Base-by-base conservation (phyloP, 345 rosid genomes). In the Eucalyptus rudis region DNA sequence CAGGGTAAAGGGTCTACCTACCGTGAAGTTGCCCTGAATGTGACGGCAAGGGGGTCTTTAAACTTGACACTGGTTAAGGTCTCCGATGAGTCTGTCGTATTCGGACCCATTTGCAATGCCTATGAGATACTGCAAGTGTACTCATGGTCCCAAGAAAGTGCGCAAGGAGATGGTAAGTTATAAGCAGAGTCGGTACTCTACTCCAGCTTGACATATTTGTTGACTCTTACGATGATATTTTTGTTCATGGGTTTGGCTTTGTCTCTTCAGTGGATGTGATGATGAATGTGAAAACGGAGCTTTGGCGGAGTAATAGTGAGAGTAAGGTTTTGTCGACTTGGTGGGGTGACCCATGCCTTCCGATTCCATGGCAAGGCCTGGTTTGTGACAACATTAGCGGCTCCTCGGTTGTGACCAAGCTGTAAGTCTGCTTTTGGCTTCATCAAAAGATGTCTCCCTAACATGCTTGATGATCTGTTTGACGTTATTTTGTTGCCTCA, bases 301-400 rank as follows among this genome's bases (percentile, higher is more conserved):
- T 95, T 88, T 54, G 89, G 91, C 33, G 2, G 58, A 40, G 56
- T 16, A 94, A 95, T 90, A 45, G 89, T 40, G 89, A 87, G 4
- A 92, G 66, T 54, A 24, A 29, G 88, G 22, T 90, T 86, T 86
- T 92, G 89, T 90, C 91, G 45, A 89, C 86, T 87, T 95, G 97
- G 96, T 94, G 93, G n/a, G 97, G 97, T 17, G 96, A 95, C 85
- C 97, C 97, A n/a, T 95, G 97, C 56, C 92, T 90, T 86, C 96
- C 95, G 33, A 79, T 51, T 89, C 66, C 89, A 12, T 94, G 97
- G 97, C 52, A 90, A 86, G 96, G 95, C 83, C 89, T 95, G 89
- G 76, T n/a, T 64, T 95, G 97, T 90, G 87, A 87, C 51, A 8
- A 58, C 79, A 59, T 52, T 64, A 88, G 89, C 87, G 93, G 92